Evolutionary conservation across 495 filamentous ascomycete species (phyloP).

Genomic region (Bombardia bombarda): DNA sequence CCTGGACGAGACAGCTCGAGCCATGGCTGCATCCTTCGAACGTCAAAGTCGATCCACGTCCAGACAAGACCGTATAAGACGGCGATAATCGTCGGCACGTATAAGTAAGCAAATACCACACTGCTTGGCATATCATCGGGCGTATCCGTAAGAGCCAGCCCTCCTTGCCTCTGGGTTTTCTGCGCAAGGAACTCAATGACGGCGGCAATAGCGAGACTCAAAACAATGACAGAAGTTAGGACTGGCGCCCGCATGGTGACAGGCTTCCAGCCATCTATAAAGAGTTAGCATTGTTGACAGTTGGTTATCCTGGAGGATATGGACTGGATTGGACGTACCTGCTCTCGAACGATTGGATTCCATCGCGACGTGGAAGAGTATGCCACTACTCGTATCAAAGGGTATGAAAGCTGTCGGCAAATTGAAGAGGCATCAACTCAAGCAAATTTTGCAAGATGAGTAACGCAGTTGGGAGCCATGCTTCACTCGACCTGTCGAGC

Average conservation of each 20-base stretch:
- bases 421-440: no score
- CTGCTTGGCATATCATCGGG: slow-evolving; percentile 16
- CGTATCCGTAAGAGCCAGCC: slow-evolving; percentile 24
- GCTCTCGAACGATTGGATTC: no score
- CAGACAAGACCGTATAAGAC: slow-evolving; percentile 38
- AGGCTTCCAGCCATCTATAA: slow-evolving; percentile 27
- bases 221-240: slow-evolving; percentile 14
- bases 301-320: no score
- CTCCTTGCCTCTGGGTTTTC: slow-evolving; percentile 18
- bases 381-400: no score
- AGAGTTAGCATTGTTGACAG: neutral
- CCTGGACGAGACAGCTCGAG: slow-evolving; percentile 33
- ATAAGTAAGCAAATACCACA: slow-evolving; percentile 25
- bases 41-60: slow-evolving; percentile 39
- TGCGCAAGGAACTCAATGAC: slow-evolving; percentile 23
- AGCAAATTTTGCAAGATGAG: no score
- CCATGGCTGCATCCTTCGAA: slow-evolving; percentile 40
- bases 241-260: slow-evolving; percentile 23
- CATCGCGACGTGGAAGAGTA: no score
- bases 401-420: no score
- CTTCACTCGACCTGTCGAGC: no score
- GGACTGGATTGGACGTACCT: no score
- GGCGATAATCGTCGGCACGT: slow-evolving; percentile 33
- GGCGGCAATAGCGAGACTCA: slow-evolving; percentile 18
- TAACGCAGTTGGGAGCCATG: no score